phyloP scores from a whole-genome alignment of 306 rosid species.

The Delonix regia region DNA sequence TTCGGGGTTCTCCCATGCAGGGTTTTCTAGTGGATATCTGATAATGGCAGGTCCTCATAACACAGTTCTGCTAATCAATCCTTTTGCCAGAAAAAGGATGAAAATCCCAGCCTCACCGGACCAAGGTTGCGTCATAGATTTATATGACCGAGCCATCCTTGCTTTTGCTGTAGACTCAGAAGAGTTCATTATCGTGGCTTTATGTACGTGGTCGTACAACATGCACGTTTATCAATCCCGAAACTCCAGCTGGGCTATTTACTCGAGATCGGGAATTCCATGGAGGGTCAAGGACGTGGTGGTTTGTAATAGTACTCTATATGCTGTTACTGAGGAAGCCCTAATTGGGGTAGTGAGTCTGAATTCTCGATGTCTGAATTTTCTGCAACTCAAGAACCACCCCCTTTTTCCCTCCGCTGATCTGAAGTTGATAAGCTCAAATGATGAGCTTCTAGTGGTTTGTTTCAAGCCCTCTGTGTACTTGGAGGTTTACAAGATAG shows the following conservation, averaged over 20 bases:
- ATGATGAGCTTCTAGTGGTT: conserved; percentile 29
- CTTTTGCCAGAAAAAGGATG: conserved; percentile 16
- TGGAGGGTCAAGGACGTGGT: background rate
- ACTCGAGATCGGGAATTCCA: background rate
- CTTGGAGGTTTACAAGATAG: conserved; percentile 12
- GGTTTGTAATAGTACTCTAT: background rate
- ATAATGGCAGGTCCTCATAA: background rate
- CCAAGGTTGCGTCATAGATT: rapidly evolving
- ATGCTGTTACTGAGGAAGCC: background rate
- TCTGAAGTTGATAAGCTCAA: conserved; percentile 12
- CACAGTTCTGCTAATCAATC: conserved; percentile 7
- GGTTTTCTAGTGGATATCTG: conserved; percentile 25
- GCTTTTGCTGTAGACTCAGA: conserved; percentile 12
- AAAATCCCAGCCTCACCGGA: background rate
- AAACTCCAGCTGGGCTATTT: background rate
- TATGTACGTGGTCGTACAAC: background rate
- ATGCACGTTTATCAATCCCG: conserved; percentile 29
- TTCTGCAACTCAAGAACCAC: background rate
- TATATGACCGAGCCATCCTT: background rate
- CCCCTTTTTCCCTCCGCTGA: background rate
- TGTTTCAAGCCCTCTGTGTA: background rate
- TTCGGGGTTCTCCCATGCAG: background rate
- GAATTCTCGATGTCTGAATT: background rate
- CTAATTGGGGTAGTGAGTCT: conserved; percentile 22
- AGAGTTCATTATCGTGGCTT: conserved; percentile 16